Percentiles rank a stretch among this genome's conserved stretches.
phyloP scores from a whole-genome alignment of 371 early-diverging fungal genomes.

The Syncephalastrum sp. region DNA sequence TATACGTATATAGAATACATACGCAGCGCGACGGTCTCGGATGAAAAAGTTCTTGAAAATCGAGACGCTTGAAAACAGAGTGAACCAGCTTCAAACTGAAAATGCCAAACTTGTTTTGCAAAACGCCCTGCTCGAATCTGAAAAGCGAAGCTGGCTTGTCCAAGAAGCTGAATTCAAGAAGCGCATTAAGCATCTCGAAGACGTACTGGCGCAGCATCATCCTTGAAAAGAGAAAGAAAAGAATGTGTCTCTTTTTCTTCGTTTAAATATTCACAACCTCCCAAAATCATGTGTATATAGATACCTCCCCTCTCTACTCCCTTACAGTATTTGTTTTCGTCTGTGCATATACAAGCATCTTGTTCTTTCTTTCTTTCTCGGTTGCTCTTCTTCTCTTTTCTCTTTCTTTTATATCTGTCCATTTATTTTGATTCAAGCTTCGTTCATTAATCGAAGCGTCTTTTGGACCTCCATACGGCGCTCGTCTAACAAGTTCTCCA shows the following conservation, averaged over 20 bases:
- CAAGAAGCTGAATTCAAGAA: slow-evolving; percentile 69
- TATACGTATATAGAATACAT: slow-evolving; percentile 67
- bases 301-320: neutral
- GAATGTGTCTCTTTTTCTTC: neutral
- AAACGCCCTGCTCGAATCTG: slow-evolving; percentile 74
- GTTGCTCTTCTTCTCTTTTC: too few species aligned
- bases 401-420: neutral
- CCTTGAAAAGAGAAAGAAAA: neutral
- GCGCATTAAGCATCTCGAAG: slow-evolving; percentile 67
- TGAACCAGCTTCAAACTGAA: slow-evolving; percentile 74
- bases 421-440: slow-evolving; percentile 5
- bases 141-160: slow-evolving; percentile 55
- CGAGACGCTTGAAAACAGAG: slow-evolving; percentile 77
- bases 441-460: slow-evolving; percentile 21
- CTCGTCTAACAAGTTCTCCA: slow-evolving; percentile 36
- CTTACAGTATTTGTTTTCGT: neutral
- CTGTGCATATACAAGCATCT: slow-evolving; percentile 4
- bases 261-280: neutral
- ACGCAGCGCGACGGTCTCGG: slow-evolving; percentile 91
- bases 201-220: slow-evolving; percentile 3
- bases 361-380: slow-evolving; percentile 3
- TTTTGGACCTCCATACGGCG: slow-evolving; percentile 29
- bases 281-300: slow-evolving; percentile 2
- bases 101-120: slow-evolving; percentile 65
- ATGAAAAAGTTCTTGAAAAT: slow-evolving; percentile 81